These are phyloP conservation scores for Chlamydomonas sphaeroides DNA, from an alignment of 139 green algal species.

Conservation along the genomic window DNA sequence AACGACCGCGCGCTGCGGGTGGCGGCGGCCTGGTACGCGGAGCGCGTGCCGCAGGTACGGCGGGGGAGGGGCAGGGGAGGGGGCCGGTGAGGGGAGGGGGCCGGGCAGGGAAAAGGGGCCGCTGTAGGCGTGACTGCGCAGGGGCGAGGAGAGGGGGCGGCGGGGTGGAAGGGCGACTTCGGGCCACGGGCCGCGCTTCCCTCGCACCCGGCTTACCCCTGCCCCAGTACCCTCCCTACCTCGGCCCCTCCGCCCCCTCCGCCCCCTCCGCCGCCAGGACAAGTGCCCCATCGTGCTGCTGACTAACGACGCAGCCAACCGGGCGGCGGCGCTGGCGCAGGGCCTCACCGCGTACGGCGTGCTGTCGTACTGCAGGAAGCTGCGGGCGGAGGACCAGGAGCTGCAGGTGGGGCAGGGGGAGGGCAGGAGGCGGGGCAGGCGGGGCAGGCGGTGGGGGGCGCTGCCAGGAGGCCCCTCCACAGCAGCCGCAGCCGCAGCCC, in stretches of 20 bases:
- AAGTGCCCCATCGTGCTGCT: conserved; percentile 83
- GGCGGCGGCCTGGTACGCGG: conserved; percentile 81
- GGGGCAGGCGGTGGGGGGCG: too few relatives aligned
- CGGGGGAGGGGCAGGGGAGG: too few relatives aligned
- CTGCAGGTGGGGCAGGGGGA: conserved; percentile 29
- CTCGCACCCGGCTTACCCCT: too few relatives aligned
- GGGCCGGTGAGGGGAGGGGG: neutral
- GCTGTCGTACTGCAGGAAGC: conserved; percentile 50
- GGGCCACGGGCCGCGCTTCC: too few relatives aligned
- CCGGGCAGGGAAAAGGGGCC: neutral
- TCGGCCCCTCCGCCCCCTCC: too few relatives aligned
- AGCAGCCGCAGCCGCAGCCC: too few relatives aligned
- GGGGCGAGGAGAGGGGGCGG: too few relatives aligned
- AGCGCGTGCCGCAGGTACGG: conserved; percentile 34
- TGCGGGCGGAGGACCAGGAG: conserved; percentile 39
- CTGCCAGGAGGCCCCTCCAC: too few relatives aligned
- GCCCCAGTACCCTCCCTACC: neutral
- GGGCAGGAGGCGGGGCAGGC: neutral
- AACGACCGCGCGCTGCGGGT: conserved; percentile 98
- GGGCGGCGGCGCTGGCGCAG: conserved; percentile 66
- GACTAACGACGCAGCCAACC: conserved; percentile 91
- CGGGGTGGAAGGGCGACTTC: too few relatives aligned
- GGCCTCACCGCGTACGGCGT: conserved; percentile 73
- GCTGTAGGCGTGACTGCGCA: neutral
- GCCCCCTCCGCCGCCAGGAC: neutral